Evolutionary conservation across 2,329 filamentous ascomycete genomes (phyloP).

Genomic region (Monilinia fructicola): DNA sequence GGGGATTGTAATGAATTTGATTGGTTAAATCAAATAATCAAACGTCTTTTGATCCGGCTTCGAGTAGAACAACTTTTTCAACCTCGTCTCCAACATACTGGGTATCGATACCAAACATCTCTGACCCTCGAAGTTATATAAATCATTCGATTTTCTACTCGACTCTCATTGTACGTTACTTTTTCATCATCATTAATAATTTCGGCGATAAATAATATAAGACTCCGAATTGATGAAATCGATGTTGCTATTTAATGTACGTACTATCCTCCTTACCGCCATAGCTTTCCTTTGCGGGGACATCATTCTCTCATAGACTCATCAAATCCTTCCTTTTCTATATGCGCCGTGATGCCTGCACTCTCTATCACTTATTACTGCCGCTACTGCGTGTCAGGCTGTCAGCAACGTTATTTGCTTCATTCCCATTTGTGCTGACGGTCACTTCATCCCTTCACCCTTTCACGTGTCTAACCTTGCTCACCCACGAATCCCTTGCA

Average conservation of each 20-base stretch:
- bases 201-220: background rate
- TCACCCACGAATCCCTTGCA: background rate
- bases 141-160: background rate
- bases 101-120: too few relatives aligned
- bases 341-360: background rate
- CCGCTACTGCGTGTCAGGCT: conserved; percentile 3
- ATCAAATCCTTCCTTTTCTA: background rate
- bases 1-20: background rate
- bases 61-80: too few relatives aligned
- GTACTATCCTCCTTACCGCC: background rate
- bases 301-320: conserved; percentile 8
- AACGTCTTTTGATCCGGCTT: too few relatives aligned
- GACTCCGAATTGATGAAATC: background rate
- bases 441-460: background rate
- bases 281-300: too few relatives aligned
- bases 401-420: background rate
- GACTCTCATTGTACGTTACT: background rate
- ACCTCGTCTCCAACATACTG: too few relatives aligned
- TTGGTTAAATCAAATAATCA: background rate
- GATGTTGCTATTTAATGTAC: background rate
- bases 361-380: conserved; percentile 1
- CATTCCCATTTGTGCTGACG: conserved; percentile 12
- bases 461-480: background rate
- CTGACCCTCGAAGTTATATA: too few relatives aligned
- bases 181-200: background rate